phyloP scores from a whole-genome alignment of 345 rosid species.

The Pistacia atlantica region DNA sequence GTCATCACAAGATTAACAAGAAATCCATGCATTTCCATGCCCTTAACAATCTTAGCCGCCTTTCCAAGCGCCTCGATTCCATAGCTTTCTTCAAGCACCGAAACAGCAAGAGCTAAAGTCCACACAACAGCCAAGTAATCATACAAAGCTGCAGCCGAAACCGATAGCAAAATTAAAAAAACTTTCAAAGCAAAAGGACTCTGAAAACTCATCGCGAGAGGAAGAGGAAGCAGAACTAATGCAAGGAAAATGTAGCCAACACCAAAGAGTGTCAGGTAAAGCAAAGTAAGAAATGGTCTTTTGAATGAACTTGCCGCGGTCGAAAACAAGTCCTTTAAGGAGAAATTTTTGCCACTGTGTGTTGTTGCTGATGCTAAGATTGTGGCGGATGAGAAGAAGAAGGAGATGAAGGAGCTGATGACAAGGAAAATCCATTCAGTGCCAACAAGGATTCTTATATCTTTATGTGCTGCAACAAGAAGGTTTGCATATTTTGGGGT shows the following conservation, averaged over 20 bases:
- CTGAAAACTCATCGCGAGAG: not conserved
- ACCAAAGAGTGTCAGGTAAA: too few relatives aligned
- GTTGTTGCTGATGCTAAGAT: constrained; percentile 42
- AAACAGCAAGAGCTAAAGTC: constrained; percentile 49
- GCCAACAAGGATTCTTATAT: too few relatives aligned
- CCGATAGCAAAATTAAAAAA: not conserved
- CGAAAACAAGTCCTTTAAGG: constrained; percentile 24
- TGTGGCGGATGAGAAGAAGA: constrained; percentile 30
- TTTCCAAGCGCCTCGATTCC: constrained; percentile 59
- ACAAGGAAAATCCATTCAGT: too few relatives aligned
- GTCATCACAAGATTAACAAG: constrained; percentile 33
- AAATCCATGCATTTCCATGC: constrained; percentile 39
- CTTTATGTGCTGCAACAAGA: not conserved
- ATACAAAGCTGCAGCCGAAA: constrained; percentile 13
- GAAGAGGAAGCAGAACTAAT: not conserved
- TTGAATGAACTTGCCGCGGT: constrained; percentile 33
- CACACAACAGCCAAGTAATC: constrained; percentile 44
- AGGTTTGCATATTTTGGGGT: not conserved
- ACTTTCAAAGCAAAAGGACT: not conserved
- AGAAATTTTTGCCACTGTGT: constrained; percentile 16
- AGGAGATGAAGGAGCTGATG: constrained; percentile 8
- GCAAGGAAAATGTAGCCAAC: too few relatives aligned
- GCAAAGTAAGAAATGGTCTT: constrained; percentile 30
- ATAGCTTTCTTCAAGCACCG: constrained; percentile 45
- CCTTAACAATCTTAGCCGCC: constrained; percentile 54